A percentile compares a stretch with the other conserved stretches of the same genome.
phyloP scores from a whole-genome alignment of 192 early-diverging fungal species.

The Chytriomyces confervae region DNA sequence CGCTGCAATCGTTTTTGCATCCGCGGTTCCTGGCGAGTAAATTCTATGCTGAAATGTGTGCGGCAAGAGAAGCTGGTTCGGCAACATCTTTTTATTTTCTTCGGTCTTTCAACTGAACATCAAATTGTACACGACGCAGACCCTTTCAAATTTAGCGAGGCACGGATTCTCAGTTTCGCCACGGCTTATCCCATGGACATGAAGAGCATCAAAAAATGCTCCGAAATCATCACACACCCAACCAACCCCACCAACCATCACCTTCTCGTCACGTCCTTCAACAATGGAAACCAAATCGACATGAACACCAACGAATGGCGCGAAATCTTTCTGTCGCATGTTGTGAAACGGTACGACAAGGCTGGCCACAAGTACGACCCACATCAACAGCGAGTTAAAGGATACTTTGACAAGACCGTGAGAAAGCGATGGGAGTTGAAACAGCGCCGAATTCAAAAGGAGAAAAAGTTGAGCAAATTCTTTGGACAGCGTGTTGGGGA shows the following conservation, averaged over 20 bases:
- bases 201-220: conserved; percentile 7
- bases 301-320: conserved; percentile 28
- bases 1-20: conserved; percentile 10
- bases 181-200: conserved; percentile 17
- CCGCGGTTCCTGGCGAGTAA: conserved; percentile 14
- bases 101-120: neutral
- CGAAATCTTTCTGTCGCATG: conserved; percentile 39
- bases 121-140: neutral
- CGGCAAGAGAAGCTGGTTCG: neutral
- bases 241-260: neutral
- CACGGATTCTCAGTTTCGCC: neutral
- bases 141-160: neutral
- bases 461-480: conserved; percentile 71
- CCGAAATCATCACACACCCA: neutral
- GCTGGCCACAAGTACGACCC: neutral
- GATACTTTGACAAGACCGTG: conserved; percentile 62
- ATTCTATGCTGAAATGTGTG: neutral
- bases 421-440: conserved; percentile 58
- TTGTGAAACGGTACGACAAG: conserved; percentile 37
- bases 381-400: conserved; percentile 17
- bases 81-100: neutral
- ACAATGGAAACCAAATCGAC: conserved; percentile 11
- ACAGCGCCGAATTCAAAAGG: conserved; percentile 65
- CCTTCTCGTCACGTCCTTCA: conserved; percentile 17
- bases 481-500: conserved; percentile 68